phyloP scores from a whole-genome alignment of 495 filamentous ascomycete genomes.

The Lasiosphaeriaceae sp. region DNA sequence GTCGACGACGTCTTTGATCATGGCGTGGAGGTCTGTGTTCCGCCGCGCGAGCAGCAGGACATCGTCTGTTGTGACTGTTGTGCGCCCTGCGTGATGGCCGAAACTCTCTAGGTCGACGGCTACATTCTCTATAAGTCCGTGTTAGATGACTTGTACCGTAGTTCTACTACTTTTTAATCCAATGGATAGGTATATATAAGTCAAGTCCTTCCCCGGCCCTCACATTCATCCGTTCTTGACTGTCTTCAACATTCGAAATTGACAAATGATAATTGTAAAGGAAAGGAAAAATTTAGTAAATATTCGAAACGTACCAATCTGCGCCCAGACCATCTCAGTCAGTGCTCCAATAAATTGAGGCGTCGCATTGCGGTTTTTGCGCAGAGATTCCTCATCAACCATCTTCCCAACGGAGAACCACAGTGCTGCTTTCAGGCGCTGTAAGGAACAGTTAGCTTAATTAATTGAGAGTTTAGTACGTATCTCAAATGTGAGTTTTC shows the following conservation, averaged over 20 bases:
- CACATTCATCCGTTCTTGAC: background rate
- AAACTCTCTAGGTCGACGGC: constrained; percentile 78
- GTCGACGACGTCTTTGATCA: constrained; percentile 66
- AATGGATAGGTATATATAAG: no score
- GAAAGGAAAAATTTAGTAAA: background rate
- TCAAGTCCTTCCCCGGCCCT: no score
- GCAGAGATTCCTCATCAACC: constrained; percentile 79
- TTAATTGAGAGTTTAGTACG: no score
- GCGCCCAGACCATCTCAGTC: constrained; percentile 86
- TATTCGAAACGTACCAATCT: constrained; percentile 61
- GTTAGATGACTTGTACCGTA: no score
- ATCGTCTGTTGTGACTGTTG: constrained; percentile 76
- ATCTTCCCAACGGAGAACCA: constrained; percentile 89
- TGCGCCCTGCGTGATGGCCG: constrained; percentile 81
- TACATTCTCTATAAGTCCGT: constrained; percentile 55
- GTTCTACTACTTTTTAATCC: no score
- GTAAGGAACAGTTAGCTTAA: background rate
- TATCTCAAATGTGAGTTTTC: no score
- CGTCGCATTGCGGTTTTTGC: constrained; percentile 76
- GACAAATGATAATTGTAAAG: background rate
- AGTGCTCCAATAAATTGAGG: constrained; percentile 93
- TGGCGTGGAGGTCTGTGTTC: constrained; percentile 76
- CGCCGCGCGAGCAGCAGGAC: constrained; percentile 81
- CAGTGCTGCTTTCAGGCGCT: constrained; percentile 91
- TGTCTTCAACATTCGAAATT: no score